Evolutionary conservation across 495 filamentous ascomycete species (phyloP).

Genomic region (Geoglossum glabrum): DNA sequence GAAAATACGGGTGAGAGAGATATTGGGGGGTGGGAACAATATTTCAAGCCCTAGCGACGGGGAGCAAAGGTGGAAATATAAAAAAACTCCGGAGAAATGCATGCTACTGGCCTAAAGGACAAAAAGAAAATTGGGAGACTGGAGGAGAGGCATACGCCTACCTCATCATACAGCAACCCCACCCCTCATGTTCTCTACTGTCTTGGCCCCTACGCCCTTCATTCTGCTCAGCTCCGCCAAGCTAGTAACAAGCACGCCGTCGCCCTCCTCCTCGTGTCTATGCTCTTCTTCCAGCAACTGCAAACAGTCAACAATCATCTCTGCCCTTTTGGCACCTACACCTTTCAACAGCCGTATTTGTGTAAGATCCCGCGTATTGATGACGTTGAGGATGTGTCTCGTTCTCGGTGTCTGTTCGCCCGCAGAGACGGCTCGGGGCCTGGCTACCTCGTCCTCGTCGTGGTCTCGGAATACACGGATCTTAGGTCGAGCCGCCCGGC

Average conservation of each 20-base stretch:
- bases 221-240: conserved; percentile 27
- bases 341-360: conserved; percentile 30
- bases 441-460: not conserved
- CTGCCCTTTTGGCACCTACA: conserved; percentile 33
- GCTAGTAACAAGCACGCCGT: conserved; percentile 17
- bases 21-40: too few species aligned
- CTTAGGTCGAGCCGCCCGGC: conserved; percentile 10
- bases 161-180: conserved; percentile 9
- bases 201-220: conserved; percentile 30
- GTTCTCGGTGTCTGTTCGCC: conserved; percentile 41
- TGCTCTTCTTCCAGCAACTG: conserved; percentile 15
- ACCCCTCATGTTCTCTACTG: conserved; percentile 34
- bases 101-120: too few species aligned
- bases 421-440: conserved; percentile 7
- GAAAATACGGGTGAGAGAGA: too few species aligned
- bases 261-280: conserved; percentile 10
- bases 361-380: conserved; percentile 64
- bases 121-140: conserved; percentile 1
- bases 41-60: too few species aligned
- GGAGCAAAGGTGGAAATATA: too few species aligned
- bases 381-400: conserved; percentile 50
- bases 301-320: conserved; percentile 31
- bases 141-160: not conserved
- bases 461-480: conserved; percentile 1
- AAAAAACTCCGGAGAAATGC: too few species aligned